These are phyloP conservation scores for Berkeleyomyces rouxiae DNA, from an alignment of 2,329 filamentous ascomycete species.

Conservation along the genomic window DNA sequence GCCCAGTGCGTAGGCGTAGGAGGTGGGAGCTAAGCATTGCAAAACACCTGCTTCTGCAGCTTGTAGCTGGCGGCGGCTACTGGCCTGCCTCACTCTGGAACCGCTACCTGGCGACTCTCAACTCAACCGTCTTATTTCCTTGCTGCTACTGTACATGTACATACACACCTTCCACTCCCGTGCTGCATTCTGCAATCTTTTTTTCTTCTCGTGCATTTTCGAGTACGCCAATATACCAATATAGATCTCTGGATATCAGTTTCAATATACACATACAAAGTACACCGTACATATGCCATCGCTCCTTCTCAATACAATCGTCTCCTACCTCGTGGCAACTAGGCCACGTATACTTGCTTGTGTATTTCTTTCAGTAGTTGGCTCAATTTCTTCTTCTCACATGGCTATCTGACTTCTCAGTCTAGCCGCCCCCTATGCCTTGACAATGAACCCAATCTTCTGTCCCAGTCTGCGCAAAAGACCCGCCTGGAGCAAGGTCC, in stretches of 20 bases:
- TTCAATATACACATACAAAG: neutral
- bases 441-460: slow-evolving; percentile 19
- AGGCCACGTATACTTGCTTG: neutral
- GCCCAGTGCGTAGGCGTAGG: neutral
- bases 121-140: neutral
- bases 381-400: neutral
- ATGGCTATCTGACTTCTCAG: neutral
- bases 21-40: neutral
- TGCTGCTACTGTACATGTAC: neutral
- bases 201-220: neutral
- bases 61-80: neutral
- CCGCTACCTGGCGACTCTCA: neutral
- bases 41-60: neutral
- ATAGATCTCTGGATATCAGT: neutral
- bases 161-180: neutral
- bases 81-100: neutral
- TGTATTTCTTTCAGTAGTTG: neutral
- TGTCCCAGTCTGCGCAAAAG: slow-evolving; percentile 25
- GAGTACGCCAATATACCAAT: neutral
- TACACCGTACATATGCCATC: neutral
- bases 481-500: slow-evolving; percentile 21
- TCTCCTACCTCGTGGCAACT: neutral
- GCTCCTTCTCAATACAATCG: neutral
- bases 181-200: neutral
- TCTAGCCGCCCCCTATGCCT: neutral